Conservation (phyloP, 1,139 yeast species). For the Scheffersomyces stambukii region DNA sequence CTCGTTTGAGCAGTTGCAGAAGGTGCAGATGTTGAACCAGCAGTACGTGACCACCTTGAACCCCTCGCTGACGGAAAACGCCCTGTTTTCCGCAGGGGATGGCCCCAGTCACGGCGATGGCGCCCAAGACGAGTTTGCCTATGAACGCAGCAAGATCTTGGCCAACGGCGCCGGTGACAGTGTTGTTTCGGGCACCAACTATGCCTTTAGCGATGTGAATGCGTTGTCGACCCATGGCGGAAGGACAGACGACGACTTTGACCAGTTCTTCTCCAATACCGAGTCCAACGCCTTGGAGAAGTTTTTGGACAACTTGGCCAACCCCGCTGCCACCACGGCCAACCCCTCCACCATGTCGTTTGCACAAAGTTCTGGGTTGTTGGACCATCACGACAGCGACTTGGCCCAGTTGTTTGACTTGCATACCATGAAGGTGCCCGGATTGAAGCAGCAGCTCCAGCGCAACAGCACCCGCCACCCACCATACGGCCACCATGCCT, state of each 20-base stretch:
- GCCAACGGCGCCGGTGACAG: constrained; percentile 9
- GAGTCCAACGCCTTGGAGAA: constrained; percentile 44
- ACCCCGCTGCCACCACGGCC: constrained; percentile 17
- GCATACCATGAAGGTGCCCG: constrained; percentile 27
- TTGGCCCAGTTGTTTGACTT: constrained; percentile 23
- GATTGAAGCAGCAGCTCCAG: constrained; percentile 5
- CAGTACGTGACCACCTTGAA: constrained; percentile 10
- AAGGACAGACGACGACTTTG: constrained; percentile 30
- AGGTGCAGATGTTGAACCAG: constrained; percentile 32
- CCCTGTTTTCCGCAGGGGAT: not conserved
- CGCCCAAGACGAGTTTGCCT: constrained; percentile 10
- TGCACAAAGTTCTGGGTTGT: constrained; percentile 1
- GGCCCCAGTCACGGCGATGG: constrained; percentile 6
- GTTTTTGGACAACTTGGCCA: constrained; percentile 43
- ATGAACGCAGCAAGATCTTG: constrained; percentile 10
- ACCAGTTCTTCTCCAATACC: constrained; percentile 42
- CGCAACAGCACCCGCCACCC: constrained; percentile 5
- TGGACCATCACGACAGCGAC: constrained; percentile 6
- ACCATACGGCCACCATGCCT: constrained; percentile 2
- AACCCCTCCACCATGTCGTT: not conserved
- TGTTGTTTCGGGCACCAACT: constrained; percentile 2
- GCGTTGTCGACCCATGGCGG: constrained; percentile 4
- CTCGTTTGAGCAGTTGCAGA: constrained; percentile 37
- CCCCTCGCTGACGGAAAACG: too few species aligned
- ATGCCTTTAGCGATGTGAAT: not conserved